These are phyloP conservation scores for Apophysomyces elegans DNA, from an alignment of 371 early-diverging fungal species.

Conservation along the genomic window DNA sequence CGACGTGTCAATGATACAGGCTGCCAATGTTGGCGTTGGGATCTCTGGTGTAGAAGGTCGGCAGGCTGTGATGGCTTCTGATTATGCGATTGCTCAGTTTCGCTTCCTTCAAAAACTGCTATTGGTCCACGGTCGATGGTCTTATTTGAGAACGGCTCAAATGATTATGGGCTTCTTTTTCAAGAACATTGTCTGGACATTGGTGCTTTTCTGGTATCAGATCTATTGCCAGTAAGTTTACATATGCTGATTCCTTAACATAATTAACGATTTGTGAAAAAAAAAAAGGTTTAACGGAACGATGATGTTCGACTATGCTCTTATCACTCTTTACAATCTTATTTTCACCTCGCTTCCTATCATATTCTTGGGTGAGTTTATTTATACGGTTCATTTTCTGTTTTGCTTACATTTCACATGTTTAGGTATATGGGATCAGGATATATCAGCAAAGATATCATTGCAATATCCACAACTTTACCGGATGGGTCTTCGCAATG, in stretches of 20 bases:
- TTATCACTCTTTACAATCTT: slow-evolving; percentile 77
- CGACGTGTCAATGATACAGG: slow-evolving; percentile 95
- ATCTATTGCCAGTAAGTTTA: slow-evolving; percentile 71
- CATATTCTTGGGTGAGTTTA: slow-evolving; percentile 47
- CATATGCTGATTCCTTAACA: not conserved
- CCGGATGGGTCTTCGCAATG: slow-evolving; percentile 83
- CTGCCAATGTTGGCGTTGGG: slow-evolving; percentile 90
- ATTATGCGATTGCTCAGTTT: slow-evolving; percentile 92
- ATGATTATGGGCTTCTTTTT: slow-evolving; percentile 83
- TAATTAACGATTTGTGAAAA: not conserved
- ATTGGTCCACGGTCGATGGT: slow-evolving; percentile 88
- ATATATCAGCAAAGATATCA: slow-evolving; percentile 74
- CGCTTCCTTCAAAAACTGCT: slow-evolving; percentile 72
- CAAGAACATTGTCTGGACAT: slow-evolving; percentile 81
- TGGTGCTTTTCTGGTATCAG: slow-evolving; percentile 86
- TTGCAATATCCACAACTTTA: slow-evolving; percentile 86
- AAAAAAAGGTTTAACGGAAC: slow-evolving; percentile 50
- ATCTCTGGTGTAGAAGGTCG: slow-evolving; percentile 93
- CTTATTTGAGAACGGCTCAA: slow-evolving; percentile 76
- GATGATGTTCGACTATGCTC: slow-evolving; percentile 82
- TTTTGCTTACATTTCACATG: not conserved
- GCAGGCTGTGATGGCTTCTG: slow-evolving; percentile 92
- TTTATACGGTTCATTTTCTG: not conserved
- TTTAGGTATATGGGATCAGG: slow-evolving; percentile 89
- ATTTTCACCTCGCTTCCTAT: slow-evolving; percentile 79